phyloP scores from a whole-genome alignment of 805 yeast genomes.

The Metschnikowia kunwiensis region DNA sequence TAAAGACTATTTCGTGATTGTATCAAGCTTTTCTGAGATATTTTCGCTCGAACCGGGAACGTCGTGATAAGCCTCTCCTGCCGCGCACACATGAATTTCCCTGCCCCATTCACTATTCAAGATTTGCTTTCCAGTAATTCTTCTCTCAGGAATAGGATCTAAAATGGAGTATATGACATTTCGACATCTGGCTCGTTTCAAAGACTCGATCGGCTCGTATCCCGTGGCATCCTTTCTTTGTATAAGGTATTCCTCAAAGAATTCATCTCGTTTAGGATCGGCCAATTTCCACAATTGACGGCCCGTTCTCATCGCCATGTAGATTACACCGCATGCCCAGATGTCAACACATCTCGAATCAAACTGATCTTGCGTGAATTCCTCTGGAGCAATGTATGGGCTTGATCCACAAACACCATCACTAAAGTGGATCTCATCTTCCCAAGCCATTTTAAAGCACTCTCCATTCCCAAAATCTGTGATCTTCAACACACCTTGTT shows the following conservation, averaged over 20 bases:
- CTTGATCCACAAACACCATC: slow-evolving; percentile 82
- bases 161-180: slow-evolving; percentile 90
- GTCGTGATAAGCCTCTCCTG: slow-evolving; percentile 43
- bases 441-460: slow-evolving; percentile 85
- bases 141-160: slow-evolving; percentile 84
- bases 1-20: neutral
- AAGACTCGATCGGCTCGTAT: slow-evolving; percentile 83
- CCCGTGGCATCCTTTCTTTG: slow-evolving; percentile 83
- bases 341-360: slow-evolving; percentile 83
- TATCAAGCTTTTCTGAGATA: slow-evolving; percentile 3
- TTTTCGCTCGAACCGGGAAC: slow-evolving; percentile 1
- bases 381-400: slow-evolving; percentile 92
- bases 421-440: slow-evolving; percentile 61
- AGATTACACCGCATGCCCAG: slow-evolving; percentile 92
- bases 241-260: slow-evolving; percentile 67
- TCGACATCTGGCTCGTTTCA: slow-evolving; percentile 84
- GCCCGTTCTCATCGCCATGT: slow-evolving; percentile 93
- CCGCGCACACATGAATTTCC: slow-evolving; percentile 75
- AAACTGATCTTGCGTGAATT: slow-evolving; percentile 59
- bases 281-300: slow-evolving; percentile 91
- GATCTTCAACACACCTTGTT: slow-evolving; percentile 70
- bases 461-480: slow-evolving; percentile 88
- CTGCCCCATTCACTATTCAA: slow-evolving; percentile 95
- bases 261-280: slow-evolving; percentile 68
- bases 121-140: slow-evolving; percentile 85